These are phyloP conservation scores for Comarum palustre DNA, from an alignment of 306 rosid genomes.

Conservation along the genomic window DNA sequence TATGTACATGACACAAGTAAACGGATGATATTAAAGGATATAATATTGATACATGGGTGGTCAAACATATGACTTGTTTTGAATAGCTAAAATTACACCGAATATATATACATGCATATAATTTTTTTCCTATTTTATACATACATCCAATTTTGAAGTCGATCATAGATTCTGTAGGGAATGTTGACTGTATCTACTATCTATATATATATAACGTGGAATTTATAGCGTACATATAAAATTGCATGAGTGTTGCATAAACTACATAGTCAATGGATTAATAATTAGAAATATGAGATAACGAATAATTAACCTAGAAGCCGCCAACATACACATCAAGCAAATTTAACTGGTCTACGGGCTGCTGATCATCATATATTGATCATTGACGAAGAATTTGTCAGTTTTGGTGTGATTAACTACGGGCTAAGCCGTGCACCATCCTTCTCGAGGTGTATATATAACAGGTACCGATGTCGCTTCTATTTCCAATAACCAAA, in stretches of 20 bases:
- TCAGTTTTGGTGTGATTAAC: not conserved
- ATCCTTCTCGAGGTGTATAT: constrained; percentile 16
- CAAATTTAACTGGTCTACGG: not conserved
- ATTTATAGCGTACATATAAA: not conserved
- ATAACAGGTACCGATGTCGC: constrained; percentile 7
- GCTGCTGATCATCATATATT: not conserved
- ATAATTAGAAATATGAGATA: not conserved
- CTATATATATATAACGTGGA: not conserved
- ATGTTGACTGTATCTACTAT: not conserved
- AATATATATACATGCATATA: too few species aligned
- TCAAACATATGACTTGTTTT: too few species aligned
- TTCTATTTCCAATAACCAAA: not conserved
- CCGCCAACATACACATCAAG: not conserved
- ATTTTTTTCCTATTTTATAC: too few species aligned
- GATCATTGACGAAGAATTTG: not conserved
- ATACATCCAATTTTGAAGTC: not conserved
- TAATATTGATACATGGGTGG: too few species aligned
- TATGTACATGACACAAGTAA: too few species aligned
- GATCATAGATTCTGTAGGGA: not conserved
- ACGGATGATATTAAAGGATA: too few species aligned
- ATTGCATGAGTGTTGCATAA: not conserved
- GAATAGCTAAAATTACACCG: too few species aligned
- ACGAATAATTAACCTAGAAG: not conserved
- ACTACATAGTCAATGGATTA: not conserved
- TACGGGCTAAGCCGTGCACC: not conserved